phyloP scores from a whole-genome alignment of 2,329 filamentous ascomycete genomes.

The Trichoderma hamatum region DNA sequence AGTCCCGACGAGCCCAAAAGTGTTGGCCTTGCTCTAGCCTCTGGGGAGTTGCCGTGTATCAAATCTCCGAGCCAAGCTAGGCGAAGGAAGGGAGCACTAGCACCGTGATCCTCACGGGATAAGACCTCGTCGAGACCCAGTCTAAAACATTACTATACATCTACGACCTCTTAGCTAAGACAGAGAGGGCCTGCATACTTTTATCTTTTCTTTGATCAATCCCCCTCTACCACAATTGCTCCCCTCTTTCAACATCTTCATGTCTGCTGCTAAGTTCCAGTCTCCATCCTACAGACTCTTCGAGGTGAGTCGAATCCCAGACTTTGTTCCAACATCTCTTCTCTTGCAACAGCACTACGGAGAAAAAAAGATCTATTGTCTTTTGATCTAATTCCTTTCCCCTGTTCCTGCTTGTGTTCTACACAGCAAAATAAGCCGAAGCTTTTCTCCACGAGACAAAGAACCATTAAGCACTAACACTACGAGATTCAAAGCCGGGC shows the following conservation, averaged over 20 bases:
- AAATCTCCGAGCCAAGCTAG: conserved; percentile 45
- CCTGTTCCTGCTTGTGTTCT: neutral
- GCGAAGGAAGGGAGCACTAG: conserved; percentile 36
- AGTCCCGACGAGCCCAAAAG: conserved; percentile 37
- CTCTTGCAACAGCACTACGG: neutral
- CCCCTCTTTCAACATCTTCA: conserved; percentile 51
- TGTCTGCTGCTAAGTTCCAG: conserved; percentile 61
- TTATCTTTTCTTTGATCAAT: conserved; percentile 40
- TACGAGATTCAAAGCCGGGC: conserved; percentile 47
- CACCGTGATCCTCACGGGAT: conserved; percentile 38
- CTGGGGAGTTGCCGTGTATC: conserved; percentile 39
- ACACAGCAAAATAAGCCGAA: neutral
- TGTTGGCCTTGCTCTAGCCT: conserved; percentile 39
- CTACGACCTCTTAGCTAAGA: conserved; percentile 42
- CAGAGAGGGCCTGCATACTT: conserved; percentile 43
- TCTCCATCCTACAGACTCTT: conserved; percentile 61
- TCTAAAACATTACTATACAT: conserved; percentile 39
- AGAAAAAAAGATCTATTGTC: neutral
- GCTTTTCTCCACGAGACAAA: conserved; percentile 31
- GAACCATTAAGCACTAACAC: conserved; percentile 33
- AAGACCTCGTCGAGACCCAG: conserved; percentile 45
- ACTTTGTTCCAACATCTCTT: conserved; percentile 38
- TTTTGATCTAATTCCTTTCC: conserved; percentile 5
- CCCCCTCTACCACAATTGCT: conserved; percentile 39
- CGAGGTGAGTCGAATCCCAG: conserved; percentile 55